Percentiles rank a stretch among this genome's conserved stretches.
Conservation (phyloP, 2,329 filamentous ascomycete species). For the Fusarium sp. region DNA sequence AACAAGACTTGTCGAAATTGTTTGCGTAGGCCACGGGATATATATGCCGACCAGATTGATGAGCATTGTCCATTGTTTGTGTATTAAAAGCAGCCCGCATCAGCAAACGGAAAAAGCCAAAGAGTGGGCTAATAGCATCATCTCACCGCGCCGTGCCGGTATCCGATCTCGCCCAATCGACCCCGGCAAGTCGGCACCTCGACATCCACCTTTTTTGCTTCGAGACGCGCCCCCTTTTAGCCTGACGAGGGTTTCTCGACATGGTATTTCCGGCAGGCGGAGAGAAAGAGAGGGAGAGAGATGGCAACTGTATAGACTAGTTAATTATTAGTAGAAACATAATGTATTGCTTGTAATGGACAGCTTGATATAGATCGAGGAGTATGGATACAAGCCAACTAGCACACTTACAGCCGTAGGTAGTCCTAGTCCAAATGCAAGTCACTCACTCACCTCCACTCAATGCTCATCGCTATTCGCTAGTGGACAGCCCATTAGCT, state of each 20-base stretch:
- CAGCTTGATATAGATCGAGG: too few species aligned
- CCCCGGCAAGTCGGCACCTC: constrained; percentile 46
- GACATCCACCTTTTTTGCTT: constrained; percentile 39
- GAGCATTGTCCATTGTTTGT: too few species aligned
- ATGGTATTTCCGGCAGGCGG: neutral
- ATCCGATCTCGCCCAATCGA: constrained; percentile 47
- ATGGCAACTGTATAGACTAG: neutral
- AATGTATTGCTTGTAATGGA: too few species aligned
- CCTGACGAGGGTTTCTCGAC: neutral
- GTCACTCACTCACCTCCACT: constrained; percentile 29
- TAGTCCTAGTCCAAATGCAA: constrained; percentile 2
- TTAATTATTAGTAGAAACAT: neutral
- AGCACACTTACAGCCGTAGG: too few species aligned
- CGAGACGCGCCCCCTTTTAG: constrained; percentile 32
- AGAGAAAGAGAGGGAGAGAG: neutral
- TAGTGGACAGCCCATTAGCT: constrained; percentile 35
- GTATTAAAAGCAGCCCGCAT: too few species aligned
- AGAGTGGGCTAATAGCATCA: constrained; percentile 45
- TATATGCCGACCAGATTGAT: constrained; percentile 20
- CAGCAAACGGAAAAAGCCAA: too few species aligned
- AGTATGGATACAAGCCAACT: too few species aligned
- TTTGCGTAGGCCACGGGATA: constrained; percentile 10
- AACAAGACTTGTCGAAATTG: neutral
- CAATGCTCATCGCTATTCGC: constrained; percentile 25
- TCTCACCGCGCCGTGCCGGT: constrained; percentile 48